Base-by-base conservation (phyloP, 108 stramenopile genomes). In the Cylindrotheca fusiformis region DNA sequence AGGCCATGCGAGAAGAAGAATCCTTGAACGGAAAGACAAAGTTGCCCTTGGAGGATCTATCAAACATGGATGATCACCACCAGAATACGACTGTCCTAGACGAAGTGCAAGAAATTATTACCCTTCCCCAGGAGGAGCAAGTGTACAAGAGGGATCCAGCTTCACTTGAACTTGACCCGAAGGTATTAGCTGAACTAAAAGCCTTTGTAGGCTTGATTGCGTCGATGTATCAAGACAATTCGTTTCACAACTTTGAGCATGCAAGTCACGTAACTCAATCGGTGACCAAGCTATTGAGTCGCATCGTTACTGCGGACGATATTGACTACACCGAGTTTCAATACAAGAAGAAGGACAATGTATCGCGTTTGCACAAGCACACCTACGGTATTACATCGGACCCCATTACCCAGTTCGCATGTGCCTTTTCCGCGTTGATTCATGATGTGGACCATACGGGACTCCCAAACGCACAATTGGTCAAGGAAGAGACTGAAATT, bases 371-470 rank as follows among this genome's bases (percentile, higher is more conserved):
- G n/a, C 51, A 52, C 4, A 19, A 41, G 36, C 36, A 41, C 27
- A 50, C 75, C 5, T 76, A 68, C 51, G 81, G 80, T n/a, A 75
- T 87, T 30, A 58, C 72, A 21, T 58, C 58, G 8, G 83, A 87
- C 71, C 80, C 83, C 31, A 52, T 71, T 4, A 53, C 70, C 2
- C 60, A 67, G 10, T 78, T 84, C 20, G 83, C 83, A 24, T 56
- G 70, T 53, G 58, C 81, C 18, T 80, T 84, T 57, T 78, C 85
- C 29, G 81, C 83, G 21, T 60, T 84, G 21, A 75, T 83, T 48
- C 85, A 83, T 52, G 85, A 86, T 59, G 76, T 82, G 30, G 81
- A 71, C 28, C 78, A 74, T 58, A 19, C 57, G 23, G 82, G 82
- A 28, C 59, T 83, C 4, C 33, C 64, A n/a, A 83, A 83, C 48